Evolutionary conservation across 1,139 yeast species (phyloP), one percentile per base, ranked within the genome.

Genomic region (Lodderomyces margitis): DNA sequence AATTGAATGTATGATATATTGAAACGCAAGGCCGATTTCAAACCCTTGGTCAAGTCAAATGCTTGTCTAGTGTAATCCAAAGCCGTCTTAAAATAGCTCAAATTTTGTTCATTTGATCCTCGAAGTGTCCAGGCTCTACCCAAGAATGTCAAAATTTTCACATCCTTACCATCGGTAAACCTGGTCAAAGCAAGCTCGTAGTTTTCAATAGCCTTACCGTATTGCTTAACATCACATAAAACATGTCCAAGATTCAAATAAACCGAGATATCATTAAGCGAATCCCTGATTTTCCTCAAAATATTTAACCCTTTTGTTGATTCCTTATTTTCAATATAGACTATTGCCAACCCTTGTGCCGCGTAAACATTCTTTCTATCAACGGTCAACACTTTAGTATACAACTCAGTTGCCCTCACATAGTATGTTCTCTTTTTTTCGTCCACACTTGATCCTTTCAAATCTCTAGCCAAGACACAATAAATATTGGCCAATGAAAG

Each of bases 321-420:
- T 46, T 87, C 83, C 55, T 86, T 87, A 56, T 85, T 85, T 54
- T 91, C 98, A 17, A 95, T 95, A 61, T 88, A 86, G 9, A 91
- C 81, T 42, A 92, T 89, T 1, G 98, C 98, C 49, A 94, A 75
- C 40, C 99, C 99, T 62, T 92, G 98, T 1, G 98, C 98, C 2
- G 98, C 99, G 66, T 84, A 92, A 1, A 92, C 95, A 59, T 92
- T 88, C 51, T 78, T 74, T 5, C 92, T 79, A 64, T 92, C 98
- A 28, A 89, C 70, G 39, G 86, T 83, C 44, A 94, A 69, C 1
- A 89, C 97, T 63, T 92, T 92, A 53, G 89, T 86, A 60, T 83
- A 92, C 43, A 91, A 70, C 61, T 92, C 97, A 17, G 91, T 86
- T 12, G 97, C 96, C 63, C 95, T 80, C 38, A 83, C 72, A 57